phyloP scores from a whole-genome alignment of 2,329 filamentous ascomycete species.

The Fusarium agapanthi region DNA sequence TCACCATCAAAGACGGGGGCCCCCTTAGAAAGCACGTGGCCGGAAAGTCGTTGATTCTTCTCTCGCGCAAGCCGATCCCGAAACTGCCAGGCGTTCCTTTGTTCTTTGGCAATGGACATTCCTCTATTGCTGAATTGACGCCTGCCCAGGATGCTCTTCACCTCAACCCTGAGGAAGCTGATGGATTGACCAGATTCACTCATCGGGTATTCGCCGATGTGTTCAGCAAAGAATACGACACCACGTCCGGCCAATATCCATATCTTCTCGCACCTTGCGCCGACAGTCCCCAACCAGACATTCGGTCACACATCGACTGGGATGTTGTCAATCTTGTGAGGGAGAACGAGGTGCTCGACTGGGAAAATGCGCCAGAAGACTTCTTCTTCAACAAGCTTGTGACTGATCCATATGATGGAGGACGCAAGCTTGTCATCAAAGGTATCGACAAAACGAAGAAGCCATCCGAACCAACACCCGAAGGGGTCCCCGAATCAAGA shows the following conservation, averaged over 20 bases:
- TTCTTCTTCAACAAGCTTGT: conserved; percentile 65
- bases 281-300: conserved; percentile 1
- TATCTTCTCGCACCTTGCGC: conserved; percentile 80
- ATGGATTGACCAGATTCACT: conserved; percentile 75
- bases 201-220: conserved; percentile 81
- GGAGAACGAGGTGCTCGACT: conserved; percentile 47
- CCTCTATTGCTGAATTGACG: conserved; percentile 65
- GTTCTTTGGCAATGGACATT: conserved; percentile 71
- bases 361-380: conserved; percentile 54
- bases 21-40: conserved; percentile 59
- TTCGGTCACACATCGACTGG: conserved; percentile 66
- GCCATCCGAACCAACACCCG: conserved; percentile 71
- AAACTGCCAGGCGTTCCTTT: conserved; percentile 73
- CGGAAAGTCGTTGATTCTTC: conserved; percentile 72
- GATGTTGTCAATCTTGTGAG: conserved; percentile 56
- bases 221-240: conserved; percentile 86
- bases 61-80: conserved; percentile 75
- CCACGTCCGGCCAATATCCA: conserved; percentile 69
- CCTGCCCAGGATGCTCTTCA: conserved; percentile 55
- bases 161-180: conserved; percentile 55
- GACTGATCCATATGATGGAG: conserved; percentile 68
- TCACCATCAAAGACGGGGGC: conserved; percentile 66
- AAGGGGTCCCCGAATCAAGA: conserved; percentile 58
- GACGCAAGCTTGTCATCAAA: conserved; percentile 67
- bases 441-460: conserved; percentile 65